These are phyloP conservation scores for Claviceps sp. DNA, from an alignment of 2,329 filamentous ascomycete genomes.

Conservation along the genomic window DNA sequence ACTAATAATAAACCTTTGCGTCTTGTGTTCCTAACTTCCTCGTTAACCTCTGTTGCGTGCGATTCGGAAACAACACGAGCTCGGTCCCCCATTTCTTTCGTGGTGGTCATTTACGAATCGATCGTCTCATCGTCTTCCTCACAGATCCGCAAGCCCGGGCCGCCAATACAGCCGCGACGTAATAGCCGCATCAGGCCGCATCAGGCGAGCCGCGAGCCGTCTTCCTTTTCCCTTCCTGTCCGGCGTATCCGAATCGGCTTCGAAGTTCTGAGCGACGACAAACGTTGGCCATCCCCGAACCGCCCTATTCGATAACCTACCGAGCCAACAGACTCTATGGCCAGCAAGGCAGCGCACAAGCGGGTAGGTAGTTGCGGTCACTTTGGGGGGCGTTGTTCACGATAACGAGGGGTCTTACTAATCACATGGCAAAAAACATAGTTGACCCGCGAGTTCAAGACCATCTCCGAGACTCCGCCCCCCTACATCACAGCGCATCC, in stretches of 20 bases:
- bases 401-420: constrained; percentile 8
- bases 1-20: neutral
- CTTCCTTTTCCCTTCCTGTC: neutral
- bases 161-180: neutral
- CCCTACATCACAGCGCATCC: constrained; percentile 83
- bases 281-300: neutral
- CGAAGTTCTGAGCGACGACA: neutral
- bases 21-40: neutral
- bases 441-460: constrained; percentile 51
- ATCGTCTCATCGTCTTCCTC: too few species aligned
- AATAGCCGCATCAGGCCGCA: neutral
- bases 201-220: neutral
- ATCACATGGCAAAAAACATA: constrained; percentile 14
- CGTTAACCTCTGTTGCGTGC: neutral
- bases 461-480: constrained; percentile 59
- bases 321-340: constrained; percentile 34
- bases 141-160: too few species aligned
- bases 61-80: neutral
- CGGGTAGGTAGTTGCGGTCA: constrained; percentile 35
- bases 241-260: constrained; percentile 3
- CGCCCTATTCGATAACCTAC: too few species aligned
- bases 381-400: neutral
- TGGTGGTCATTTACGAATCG: neutral
- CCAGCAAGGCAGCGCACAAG: constrained; percentile 59
- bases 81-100: neutral